Conservation (phyloP, 345 rosid species). For the Xanthoceras sorbifolium region DNA sequence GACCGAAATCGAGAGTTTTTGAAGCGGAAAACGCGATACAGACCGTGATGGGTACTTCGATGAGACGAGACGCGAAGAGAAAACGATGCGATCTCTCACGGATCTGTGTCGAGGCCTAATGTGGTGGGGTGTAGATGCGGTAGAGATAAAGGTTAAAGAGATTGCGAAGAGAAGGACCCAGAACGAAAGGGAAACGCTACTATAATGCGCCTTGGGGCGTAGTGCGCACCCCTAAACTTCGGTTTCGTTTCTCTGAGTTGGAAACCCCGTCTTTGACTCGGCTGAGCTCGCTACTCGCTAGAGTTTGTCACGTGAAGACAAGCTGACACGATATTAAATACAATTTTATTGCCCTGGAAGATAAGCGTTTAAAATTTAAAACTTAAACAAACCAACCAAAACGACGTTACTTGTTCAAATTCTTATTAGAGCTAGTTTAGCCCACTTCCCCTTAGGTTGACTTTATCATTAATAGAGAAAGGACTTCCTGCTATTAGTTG, state of each 20-base stretch:
- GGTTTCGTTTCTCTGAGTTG: not conserved
- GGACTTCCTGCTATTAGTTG: too few relatives aligned
- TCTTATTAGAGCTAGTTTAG: too few relatives aligned
- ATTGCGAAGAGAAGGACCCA: slow-evolving; percentile 21
- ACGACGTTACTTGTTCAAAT: too few relatives aligned
- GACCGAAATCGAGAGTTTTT: slow-evolving; percentile 1
- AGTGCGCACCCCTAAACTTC: slow-evolving; percentile 18
- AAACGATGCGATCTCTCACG: not conserved
- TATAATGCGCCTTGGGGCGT: not conserved
- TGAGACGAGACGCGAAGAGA: not conserved
- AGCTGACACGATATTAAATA: not conserved
- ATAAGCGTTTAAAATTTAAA: too few relatives aligned
- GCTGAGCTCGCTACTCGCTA: not conserved
- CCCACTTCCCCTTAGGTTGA: too few relatives aligned
- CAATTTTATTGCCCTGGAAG: not conserved
- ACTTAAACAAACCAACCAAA: too few relatives aligned
- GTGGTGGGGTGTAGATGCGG: not conserved
- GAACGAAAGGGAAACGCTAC: not conserved
- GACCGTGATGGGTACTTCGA: not conserved
- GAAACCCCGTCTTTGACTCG: not conserved
- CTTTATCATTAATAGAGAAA: too few relatives aligned
- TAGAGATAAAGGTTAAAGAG: slow-evolving; percentile 14
- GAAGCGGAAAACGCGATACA: not conserved
- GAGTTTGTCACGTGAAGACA: not conserved
- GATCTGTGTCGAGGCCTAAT: not conserved